Conservation (phyloP, 1,284 basidiomycete species). For the Malassezia sp. region DNA sequence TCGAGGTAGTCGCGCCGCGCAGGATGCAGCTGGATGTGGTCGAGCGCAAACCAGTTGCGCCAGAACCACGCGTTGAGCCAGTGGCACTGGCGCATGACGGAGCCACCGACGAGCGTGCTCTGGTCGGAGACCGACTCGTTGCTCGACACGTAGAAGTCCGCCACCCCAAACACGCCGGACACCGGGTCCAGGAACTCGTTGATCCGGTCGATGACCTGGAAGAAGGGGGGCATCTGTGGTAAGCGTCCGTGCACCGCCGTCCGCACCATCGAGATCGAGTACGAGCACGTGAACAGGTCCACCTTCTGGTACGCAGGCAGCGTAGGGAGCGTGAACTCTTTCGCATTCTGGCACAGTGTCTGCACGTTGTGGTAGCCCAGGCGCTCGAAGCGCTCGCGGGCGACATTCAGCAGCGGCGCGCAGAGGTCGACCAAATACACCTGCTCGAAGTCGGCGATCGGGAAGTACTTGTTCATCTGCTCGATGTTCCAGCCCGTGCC, state of each 20-base stretch:
- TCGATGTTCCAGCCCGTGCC: slow-evolving; percentile 75
- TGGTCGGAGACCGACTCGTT: slow-evolving; percentile 56
- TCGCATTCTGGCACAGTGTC: slow-evolving; percentile 65
- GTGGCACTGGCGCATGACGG: slow-evolving; percentile 58
- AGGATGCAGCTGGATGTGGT: slow-evolving; percentile 62
- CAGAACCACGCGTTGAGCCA: slow-evolving; percentile 68
- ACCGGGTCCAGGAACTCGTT: slow-evolving; percentile 60
- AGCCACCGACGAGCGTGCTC: slow-evolving; percentile 55
- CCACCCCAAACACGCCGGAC: slow-evolving; percentile 60
- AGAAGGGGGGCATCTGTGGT: slow-evolving; percentile 65
- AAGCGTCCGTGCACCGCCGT: too few relatives aligned
- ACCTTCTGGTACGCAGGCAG: slow-evolving; percentile 31
- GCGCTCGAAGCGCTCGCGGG: slow-evolving; percentile 58
- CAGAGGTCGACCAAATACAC: slow-evolving; percentile 68
- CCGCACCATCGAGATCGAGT: slow-evolving; percentile 48
- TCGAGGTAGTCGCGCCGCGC: slow-evolving; percentile 60
- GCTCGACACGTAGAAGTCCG: slow-evolving; percentile 68
- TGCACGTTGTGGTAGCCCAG: slow-evolving; percentile 66
- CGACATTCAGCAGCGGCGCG: slow-evolving; percentile 63
- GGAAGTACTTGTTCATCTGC: slow-evolving; percentile 63
- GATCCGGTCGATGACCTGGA: slow-evolving; percentile 60
- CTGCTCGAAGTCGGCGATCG: slow-evolving; percentile 47
- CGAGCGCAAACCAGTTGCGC: slow-evolving; percentile 58
- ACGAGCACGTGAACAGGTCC: slow-evolving; percentile 45
- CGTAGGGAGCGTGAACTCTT: slow-evolving; percentile 58